These are phyloP conservation scores for Chiua virens DNA, from an alignment of 768 basidiomycete species.

Conservation along the genomic window DNA sequence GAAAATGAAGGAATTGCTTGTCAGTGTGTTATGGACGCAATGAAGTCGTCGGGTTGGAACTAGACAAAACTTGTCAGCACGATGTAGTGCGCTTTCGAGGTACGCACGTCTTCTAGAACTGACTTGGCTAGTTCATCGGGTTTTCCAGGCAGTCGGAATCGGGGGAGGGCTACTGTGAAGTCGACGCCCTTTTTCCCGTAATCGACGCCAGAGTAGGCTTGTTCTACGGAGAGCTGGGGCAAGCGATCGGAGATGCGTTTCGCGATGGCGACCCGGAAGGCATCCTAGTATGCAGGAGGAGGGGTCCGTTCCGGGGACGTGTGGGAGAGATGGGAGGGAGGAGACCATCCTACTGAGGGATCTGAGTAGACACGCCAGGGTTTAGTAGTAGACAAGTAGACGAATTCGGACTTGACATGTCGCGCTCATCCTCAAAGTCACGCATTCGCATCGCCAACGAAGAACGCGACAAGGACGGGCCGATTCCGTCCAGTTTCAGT, in stretches of 20 bases:
- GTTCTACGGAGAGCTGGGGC: slow-evolving; percentile 63
- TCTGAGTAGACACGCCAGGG: slow-evolving; percentile 9
- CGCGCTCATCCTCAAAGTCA: slow-evolving; percentile 28
- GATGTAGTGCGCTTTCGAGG: too few species aligned
- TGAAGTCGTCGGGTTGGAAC: slow-evolving; percentile 84
- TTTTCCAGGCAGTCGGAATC: slow-evolving; percentile 85
- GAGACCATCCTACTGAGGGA: slow-evolving; percentile 28
- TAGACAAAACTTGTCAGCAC: slow-evolving; percentile 29
- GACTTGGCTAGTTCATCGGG: slow-evolving; percentile 73
- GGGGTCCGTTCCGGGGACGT: slow-evolving; percentile 55
- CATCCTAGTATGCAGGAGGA: slow-evolving; percentile 66
- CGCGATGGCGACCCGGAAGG: slow-evolving; percentile 82
- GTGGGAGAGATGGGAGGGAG: slow-evolving; percentile 39
- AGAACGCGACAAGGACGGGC: slow-evolving; percentile 25
- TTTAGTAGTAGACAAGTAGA: not conserved
- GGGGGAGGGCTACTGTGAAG: slow-evolving; percentile 88
- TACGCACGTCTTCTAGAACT: slow-evolving; percentile 70
- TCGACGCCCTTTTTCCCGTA: slow-evolving; percentile 94
- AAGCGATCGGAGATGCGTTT: slow-evolving; percentile 65
- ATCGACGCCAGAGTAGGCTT: slow-evolving; percentile 83
- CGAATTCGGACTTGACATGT: slow-evolving; percentile 9
- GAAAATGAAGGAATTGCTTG: slow-evolving; percentile 84
- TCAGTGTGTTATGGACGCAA: slow-evolving; percentile 68
- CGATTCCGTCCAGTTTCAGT: slow-evolving; percentile 29
- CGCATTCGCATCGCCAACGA: slow-evolving; percentile 24